Conservation (phyloP, 2,329 filamentous ascomycete genomes). For the Ceratocystis huliohia region DNA sequence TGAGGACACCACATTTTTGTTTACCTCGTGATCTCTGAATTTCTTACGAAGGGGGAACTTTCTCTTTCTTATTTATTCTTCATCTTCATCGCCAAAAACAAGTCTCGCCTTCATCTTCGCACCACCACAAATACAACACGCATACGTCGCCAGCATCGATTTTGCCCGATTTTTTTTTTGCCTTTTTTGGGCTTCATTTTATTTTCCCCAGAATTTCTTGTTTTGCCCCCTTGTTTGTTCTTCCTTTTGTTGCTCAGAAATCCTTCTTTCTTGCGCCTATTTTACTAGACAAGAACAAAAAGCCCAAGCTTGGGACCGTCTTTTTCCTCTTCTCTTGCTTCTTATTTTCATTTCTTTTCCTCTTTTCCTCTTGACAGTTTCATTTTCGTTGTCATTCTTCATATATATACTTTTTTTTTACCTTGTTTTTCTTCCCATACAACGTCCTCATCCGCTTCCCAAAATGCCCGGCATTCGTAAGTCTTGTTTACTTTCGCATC, state of each 20-base stretch:
- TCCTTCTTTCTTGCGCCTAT: constrained; percentile 3
- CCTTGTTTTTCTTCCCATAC: background rate
- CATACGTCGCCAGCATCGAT: background rate
- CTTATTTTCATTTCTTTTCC: constrained; percentile 8
- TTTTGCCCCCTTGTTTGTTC: constrained; percentile 1
- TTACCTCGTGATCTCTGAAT: constrained; percentile 3
- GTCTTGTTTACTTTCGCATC: background rate
- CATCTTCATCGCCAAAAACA: background rate
- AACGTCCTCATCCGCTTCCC: background rate
- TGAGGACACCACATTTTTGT: background rate
- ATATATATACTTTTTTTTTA: constrained; percentile 7
- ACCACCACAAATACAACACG: background rate
- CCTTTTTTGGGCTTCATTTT: constrained; percentile 6
- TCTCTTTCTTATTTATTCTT: background rate
- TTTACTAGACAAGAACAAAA: constrained; percentile 15
- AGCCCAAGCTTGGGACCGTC: background rate
- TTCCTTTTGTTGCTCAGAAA: constrained; percentile 6
- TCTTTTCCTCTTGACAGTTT: constrained; percentile 2
- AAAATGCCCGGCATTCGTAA: constrained; percentile 21
- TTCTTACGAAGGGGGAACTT: background rate
- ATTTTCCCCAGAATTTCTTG: constrained; percentile 8
- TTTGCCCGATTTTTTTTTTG: background rate
- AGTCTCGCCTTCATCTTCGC: background rate
- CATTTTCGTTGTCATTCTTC: constrained; percentile 11
- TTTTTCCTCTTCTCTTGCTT: constrained; percentile 11